phyloP scores from a whole-genome alignment of 1,139 yeast genomes.

The Suhomyces panamericanus region DNA sequence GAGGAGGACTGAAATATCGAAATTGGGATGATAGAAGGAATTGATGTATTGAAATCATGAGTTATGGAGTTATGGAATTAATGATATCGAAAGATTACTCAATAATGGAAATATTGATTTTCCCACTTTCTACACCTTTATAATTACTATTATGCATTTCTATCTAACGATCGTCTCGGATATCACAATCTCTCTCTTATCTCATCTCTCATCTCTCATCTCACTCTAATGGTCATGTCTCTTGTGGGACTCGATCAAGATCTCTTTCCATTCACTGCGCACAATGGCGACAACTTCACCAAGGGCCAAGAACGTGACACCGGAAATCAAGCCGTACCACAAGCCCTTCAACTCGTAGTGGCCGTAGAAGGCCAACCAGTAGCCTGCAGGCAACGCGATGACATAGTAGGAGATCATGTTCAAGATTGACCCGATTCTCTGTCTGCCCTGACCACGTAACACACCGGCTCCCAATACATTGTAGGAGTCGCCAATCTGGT shows the following conservation, averaged over 20 bases:
- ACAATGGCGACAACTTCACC: conserved; percentile 31
- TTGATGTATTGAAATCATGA: no score
- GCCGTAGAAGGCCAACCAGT: conserved; percentile 19
- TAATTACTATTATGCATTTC: no score
- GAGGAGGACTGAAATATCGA: no score
- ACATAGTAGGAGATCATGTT: conserved; percentile 28
- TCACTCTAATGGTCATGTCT: conserved; percentile 18
- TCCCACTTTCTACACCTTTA: no score
- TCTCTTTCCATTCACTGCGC: conserved; percentile 34
- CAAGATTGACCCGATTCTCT: conserved; percentile 41
- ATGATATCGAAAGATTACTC: no score
- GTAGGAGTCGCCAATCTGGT: conserved; percentile 24
- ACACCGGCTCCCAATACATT: conserved; percentile 31
- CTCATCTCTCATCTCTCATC: not conserved
- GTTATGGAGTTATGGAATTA: no score
- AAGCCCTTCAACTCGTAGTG: conserved; percentile 34
- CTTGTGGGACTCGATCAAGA: conserved; percentile 18
- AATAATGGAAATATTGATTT: no score
- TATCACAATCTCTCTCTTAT: no score
- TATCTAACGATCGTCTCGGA: no score
- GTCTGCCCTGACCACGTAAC: conserved; percentile 48
- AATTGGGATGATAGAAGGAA: no score
- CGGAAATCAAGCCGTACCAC: conserved; percentile 42
- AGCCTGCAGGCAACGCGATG: conserved; percentile 27
- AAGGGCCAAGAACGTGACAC: conserved; percentile 37